Evolutionary conservation across 225 moss, liverwort and hornwort genomes (phyloP).

Genomic region (Sphagnum tenellum): DNA sequence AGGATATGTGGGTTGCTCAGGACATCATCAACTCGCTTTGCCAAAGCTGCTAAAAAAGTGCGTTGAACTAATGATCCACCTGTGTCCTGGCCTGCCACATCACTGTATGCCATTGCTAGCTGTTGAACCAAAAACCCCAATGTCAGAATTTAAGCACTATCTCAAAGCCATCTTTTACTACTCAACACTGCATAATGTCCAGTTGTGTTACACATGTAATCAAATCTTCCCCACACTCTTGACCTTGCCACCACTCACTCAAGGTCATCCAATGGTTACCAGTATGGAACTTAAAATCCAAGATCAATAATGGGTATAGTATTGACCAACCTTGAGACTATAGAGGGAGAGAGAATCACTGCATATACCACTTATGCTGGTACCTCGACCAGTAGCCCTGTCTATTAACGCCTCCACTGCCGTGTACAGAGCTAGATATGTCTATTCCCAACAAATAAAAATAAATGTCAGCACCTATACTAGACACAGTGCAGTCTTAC

Average conservation of each 20-base stretch:
- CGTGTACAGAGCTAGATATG: slow-evolving; percentile 80
- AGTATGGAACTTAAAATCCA: too few species aligned
- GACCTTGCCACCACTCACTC: too few species aligned
- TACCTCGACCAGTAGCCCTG: slow-evolving; percentile 72
- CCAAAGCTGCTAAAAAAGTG: slow-evolving; percentile 76
- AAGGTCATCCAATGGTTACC: too few species aligned
- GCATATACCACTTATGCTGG: slow-evolving; percentile 59
- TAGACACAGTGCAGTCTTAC: neutral
- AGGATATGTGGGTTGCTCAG: slow-evolving; percentile 31
- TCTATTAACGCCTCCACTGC: slow-evolving; percentile 69
- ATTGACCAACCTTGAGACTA: slow-evolving; percentile 47
- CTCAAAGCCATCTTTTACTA: too few species aligned
- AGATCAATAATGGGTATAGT: too few species aligned
- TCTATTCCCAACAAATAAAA: slow-evolving; percentile 22
- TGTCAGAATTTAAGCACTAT: neutral
- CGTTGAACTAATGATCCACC: slow-evolving; percentile 64
- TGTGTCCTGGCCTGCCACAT: slow-evolving; percentile 44
- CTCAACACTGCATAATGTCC: too few species aligned
- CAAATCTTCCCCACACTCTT: too few species aligned
- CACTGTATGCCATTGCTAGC: slow-evolving; percentile 85
- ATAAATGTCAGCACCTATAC: neutral
- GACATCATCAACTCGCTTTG: slow-evolving; percentile 83
- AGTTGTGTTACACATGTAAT: too few species aligned
- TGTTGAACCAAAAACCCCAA: slow-evolving; percentile 1
- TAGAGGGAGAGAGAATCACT: slow-evolving; percentile 76